Evolutionary conservation across 75 land plant genomes (phyloP).

Genomic region (Sequoia sempervirens): DNA sequence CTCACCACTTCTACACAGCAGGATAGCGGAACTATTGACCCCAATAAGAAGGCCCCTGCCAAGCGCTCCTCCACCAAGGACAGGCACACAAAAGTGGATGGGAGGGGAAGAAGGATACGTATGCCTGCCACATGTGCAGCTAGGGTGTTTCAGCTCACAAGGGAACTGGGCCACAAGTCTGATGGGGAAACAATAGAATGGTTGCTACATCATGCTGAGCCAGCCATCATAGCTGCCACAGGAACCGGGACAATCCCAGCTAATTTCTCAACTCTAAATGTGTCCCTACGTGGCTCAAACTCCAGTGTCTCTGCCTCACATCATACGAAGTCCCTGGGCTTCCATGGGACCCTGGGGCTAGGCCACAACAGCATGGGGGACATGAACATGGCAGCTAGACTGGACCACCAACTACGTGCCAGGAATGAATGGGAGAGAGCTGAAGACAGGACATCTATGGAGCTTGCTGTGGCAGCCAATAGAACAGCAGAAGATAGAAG

Average conservation of each 20-base stretch:
- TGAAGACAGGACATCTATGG: constrained; percentile 12
- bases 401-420: constrained; percentile 22
- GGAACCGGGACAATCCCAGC: constrained; percentile 78
- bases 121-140: constrained; percentile 82
- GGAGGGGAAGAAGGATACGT: constrained; percentile 62
- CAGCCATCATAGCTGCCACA: constrained; percentile 65
- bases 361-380: constrained; percentile 3
- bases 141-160: constrained; percentile 70
- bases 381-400: constrained; percentile 8
- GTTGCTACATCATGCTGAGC: constrained; percentile 72
- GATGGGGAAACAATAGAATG: constrained; percentile 81
- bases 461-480: constrained; percentile 20
- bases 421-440: constrained; percentile 23
- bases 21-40: constrained; percentile 8
- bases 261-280: constrained; percentile 40
- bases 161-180: constrained; percentile 74
- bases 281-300: constrained; percentile 43
- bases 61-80: constrained; percentile 70
- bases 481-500: constrained; percentile 17
- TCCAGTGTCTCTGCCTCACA: constrained; percentile 27
- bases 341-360: constrained; percentile 21
- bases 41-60: constrained; percentile 38
- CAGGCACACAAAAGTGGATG: constrained; percentile 78
- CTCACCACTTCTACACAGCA: neutral
- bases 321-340: constrained; percentile 24